Base-by-base conservation (phyloP, 2,329 filamentous ascomycete genomes). In the Botrytis deweyae region DNA sequence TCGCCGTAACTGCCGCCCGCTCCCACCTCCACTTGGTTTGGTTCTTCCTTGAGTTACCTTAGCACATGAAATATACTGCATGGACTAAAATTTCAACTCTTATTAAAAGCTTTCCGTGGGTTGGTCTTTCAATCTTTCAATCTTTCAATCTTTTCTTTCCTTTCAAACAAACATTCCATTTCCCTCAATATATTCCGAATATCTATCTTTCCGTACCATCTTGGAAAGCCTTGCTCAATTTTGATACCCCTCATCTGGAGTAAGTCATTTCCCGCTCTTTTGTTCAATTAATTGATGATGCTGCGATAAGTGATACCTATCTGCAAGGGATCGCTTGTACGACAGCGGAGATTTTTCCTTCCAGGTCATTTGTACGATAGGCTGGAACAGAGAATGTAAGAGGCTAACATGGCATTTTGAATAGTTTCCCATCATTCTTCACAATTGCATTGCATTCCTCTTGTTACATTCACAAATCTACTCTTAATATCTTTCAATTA, bases 341-440 rank as follows among this genome's bases (percentile, higher is more conserved):
- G 18, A 68, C 16, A 18, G 42, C 10, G 46, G 25, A 22, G 16
- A 42, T 55, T 58, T 40, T n/a, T 9, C 65, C 46, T 58, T 22
- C 29, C 46, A 6, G 46, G 10, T 18, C 66, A 68, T 33, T 58
- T 58, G 18, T 40, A 29, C 46, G 25, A 68, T 42, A 20, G 36
- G 46, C 65, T 42, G 36, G 36, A 14, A 58, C 10, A 33, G 65
- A 58, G 49, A 58, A 68, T 58, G 36, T 12, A 9, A 22, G 66
- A 68, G n/a, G 49, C 66, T 68, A 58, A 68, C 66, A 68, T 58
- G 36, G 36, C 25, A 42, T 33, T 68, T 25, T 29, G 22, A 22
- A 67, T 4, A 68, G 66, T 68, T 68, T 25, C n/a, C 66, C 49
- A 68, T 68, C 49, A 25, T 68, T 58, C 36, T 58, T 42, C 49